Base-by-base conservation (phyloP, 2,329 filamentous ascomycete genomes). In the Calonectria pteridis region DNA sequence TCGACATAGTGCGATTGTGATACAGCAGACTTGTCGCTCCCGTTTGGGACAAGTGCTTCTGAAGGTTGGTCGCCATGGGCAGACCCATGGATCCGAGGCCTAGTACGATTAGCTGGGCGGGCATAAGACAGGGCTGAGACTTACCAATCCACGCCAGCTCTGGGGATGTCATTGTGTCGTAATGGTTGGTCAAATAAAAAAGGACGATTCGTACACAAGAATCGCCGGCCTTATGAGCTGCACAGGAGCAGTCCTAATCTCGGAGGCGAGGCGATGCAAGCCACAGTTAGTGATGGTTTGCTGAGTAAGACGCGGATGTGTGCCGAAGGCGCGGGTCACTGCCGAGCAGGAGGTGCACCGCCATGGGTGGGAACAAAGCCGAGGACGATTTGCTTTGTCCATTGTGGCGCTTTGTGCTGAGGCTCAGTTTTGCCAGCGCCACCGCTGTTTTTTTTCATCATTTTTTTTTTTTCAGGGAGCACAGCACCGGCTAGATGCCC, bases 81-180 rank as follows among this genome's bases (percentile, higher is more conserved):
- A 85, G 80, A 1, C 88, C 88, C 88, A 90, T 90, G 0, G 87
- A 89, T 1, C 88, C 88, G 0, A 90, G 84, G 5, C 88, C 88
- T 82, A 26, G 0, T 0, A 4, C n/a, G 7, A 51, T 73, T 37
- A 73, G 67, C 26, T n/a, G 23, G 3, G 55, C 23, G 23, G 26
- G 6, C 14, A 10, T 16, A 37, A 20, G 2, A 4, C n/a, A 7
- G 7, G 9, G 10, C 3, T 9, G 28, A 3, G 53, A 65, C 55
- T 23, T 6, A 74, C 73, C 73, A 14, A 74, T 74, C 73, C 73
- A 74, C 67, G 69, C 73, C 18, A 74, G 46, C 37, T 64, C 73
- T 67, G 66, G 53, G 16, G 73, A 58, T 46, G 69, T n/a, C 73
- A 74, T 74, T 35, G 14, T 40, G 33, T 62, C 14, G 16, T 20